Conservation (phyloP, 1,284 basidiomycete genomes). For the Agaricales sp. region DNA sequence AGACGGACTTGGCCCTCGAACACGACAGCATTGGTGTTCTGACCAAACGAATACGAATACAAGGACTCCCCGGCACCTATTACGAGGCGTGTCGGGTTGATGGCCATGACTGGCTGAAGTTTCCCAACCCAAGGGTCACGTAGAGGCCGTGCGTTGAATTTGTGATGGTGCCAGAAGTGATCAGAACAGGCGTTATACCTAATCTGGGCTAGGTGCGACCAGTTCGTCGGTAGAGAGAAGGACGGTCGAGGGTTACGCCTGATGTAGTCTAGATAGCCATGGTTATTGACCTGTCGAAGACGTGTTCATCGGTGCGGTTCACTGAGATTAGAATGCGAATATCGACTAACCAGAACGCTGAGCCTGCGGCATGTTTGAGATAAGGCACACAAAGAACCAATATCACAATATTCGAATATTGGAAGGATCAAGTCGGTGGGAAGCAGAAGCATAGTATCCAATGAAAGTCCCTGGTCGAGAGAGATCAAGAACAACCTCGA, state of each 20-base stretch:
- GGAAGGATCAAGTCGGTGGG: not conserved
- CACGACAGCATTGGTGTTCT: slow-evolving; percentile 13
- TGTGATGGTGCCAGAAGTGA: slow-evolving; percentile 36
- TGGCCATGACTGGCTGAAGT: slow-evolving; percentile 48
- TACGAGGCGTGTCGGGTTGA: slow-evolving; percentile 44
- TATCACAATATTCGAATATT: not conserved
- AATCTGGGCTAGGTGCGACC: slow-evolving; percentile 36
- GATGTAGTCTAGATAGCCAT: slow-evolving; percentile 49
- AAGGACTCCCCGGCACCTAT: slow-evolving; percentile 54
- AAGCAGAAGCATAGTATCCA: not conserved
- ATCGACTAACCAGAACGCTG: slow-evolving; percentile 6
- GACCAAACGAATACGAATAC: slow-evolving; percentile 45
- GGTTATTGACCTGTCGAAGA: slow-evolving; percentile 38
- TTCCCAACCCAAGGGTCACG: slow-evolving; percentile 52
- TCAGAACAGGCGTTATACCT: slow-evolving; percentile 47
- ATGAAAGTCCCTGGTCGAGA: not conserved
- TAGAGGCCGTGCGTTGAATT: slow-evolving; percentile 58
- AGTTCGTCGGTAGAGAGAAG: slow-evolving; percentile 39
- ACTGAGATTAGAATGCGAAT: too few species aligned
- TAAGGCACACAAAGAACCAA: slow-evolving; percentile 30
- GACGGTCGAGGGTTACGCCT: slow-evolving; percentile 41
- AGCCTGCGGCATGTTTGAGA: slow-evolving; percentile 25
- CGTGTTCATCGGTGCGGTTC: too few species aligned
- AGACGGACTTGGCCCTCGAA: not conserved
- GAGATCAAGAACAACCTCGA: not conserved